Evolutionary conservation across 2,329 filamentous ascomycete species (phyloP).

Genomic region (Penicillium polonicum): DNA sequence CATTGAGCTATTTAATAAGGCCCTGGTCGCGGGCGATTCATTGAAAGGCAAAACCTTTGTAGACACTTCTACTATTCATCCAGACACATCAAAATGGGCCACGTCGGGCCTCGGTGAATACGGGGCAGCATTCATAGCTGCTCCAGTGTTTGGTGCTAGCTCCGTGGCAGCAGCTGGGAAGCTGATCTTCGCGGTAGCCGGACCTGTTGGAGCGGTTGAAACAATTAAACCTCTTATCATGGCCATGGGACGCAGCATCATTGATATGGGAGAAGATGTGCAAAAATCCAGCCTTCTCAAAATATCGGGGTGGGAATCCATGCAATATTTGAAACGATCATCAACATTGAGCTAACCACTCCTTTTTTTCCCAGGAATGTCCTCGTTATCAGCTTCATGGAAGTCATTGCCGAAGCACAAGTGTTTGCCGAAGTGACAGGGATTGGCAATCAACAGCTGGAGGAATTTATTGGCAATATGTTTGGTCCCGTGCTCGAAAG

Average conservation of each 20-base stretch:
- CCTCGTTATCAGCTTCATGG: slow-evolving; percentile 52
- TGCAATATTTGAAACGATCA: not conserved
- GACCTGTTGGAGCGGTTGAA: slow-evolving; percentile 38
- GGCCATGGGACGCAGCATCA: slow-evolving; percentile 36
- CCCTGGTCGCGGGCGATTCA: slow-evolving; percentile 17
- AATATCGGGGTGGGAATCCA: slow-evolving; percentile 38
- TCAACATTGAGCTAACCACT: not conserved
- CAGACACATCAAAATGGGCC: slow-evolving; percentile 40
- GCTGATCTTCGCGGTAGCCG: slow-evolving; percentile 50
- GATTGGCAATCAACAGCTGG: slow-evolving; percentile 43
- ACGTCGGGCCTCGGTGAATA: slow-evolving; percentile 28
- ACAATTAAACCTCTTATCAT: slow-evolving; percentile 42
- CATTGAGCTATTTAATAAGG: slow-evolving; percentile 29
- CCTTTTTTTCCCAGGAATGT: slow-evolving; percentile 42
- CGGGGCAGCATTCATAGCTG: slow-evolving; percentile 44
- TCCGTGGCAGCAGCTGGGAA: slow-evolving; percentile 49
- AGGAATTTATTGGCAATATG: slow-evolving; percentile 40
- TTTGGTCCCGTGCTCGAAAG: slow-evolving; percentile 19
- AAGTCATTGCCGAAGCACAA: slow-evolving; percentile 51
- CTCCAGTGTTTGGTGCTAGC: slow-evolving; percentile 54
- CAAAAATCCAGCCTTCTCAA: slow-evolving; percentile 50
- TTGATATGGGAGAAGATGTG: slow-evolving; percentile 47
- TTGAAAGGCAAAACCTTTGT: slow-evolving; percentile 46
- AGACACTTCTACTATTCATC: slow-evolving; percentile 54
- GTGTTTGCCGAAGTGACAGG: slow-evolving; percentile 50